Evolutionary conservation across 2,329 filamentous ascomycete genomes (phyloP), one percentile per base, ranked within the genome.

Genomic region (Talaromyces albobiverticillius): DNA sequence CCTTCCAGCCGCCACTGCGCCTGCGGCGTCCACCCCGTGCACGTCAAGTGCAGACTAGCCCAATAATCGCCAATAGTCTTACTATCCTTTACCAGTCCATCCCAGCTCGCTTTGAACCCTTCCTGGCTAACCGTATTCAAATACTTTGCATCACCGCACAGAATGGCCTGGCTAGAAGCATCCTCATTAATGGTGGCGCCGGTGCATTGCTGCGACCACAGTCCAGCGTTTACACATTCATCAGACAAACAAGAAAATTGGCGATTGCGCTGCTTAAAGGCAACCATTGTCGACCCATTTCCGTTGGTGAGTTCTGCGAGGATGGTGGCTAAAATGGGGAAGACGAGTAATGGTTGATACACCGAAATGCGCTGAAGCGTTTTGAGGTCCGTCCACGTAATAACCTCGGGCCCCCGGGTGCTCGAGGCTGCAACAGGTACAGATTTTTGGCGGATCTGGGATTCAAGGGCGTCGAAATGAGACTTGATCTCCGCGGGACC

Each of bases 1-100:
- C 73, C 72, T n/a, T 61, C 54, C 38, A 72, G 68, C 20, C 62
- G 66, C 58, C 72, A 73, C 41, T 67, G 65, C 0, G 67, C 55
- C 32, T 61, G 64, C 0, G 64, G 53, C 20, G 68, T 65, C 72
- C 70, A 75, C 34, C 70, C 67, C 13, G 67, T 63, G 57, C 73
- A 76, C 14, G 57, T 57, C 31, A 75, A 52, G 5, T 63, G 57
- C n/a, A 73, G 56, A 20, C 66, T 61, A 6, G 72, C 69, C 73
- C 71, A 76, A 45, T 71, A 70, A 55, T 71, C 68, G 0, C 68
- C 70, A 6, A 71, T 36, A 6, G 58, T 53, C 4, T 52, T 31
- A 53, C 69, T 71, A 16, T 67, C 64, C 8, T 55, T 49, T 7
- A 57, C 59, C 4, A 67, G 55, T 2, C 32, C 25, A 26, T 55